Base-by-base conservation (phyloP, 2,329 filamentous ascomycete genomes). In the Pseudocercospora fuligena region DNA sequence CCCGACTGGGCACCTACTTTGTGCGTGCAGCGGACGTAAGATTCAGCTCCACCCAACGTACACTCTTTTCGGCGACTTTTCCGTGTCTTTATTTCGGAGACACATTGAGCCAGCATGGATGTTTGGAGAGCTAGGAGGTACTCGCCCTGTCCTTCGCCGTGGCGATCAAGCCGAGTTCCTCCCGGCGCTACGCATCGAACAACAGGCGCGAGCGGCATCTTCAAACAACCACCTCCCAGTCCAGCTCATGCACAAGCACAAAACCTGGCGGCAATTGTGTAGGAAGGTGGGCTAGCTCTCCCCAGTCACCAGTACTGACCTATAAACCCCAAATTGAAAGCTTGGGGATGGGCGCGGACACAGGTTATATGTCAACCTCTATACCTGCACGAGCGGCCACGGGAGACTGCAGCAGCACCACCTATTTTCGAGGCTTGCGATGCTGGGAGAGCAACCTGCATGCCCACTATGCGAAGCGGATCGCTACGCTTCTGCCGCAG, bases 121-220 rank as follows among this genome's bases (percentile, higher is more conserved):
- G 25, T 19, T n/a, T n/a, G 23, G 23, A 25, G 51, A 31, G 25
- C 25, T 56, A 31, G 14, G 51, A 31, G 25, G 12, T 56, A 31
- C 3, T 31, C 21, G 27, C 23, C 21, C 23, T 56, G 23, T 29
- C 21, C 51, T 27, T 33, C 51, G 51, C 25, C 51, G 51, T 31
- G 51, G 51, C 51, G 51, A 56, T 31, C 51, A 56, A n/a, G 23
- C 51, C 51, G 51, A 56, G 25, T n/a, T 33, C 14, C 51, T 56
- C 51, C 51, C 51, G 51, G 51, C 51, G 51, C 51, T 54, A 27
- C 51, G 51, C n/a, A 49, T n/a, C 11, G 46, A n/a, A 23, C 46
- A 21, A 25, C 46, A 49, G 46, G 46, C 46, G 46, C 46, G 46
- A 49, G 46, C 46, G 46, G 19, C 46, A 23, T 27, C 19, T 14